Evolutionary conservation across 768 basidiomycete genomes (phyloP).

Genomic region (Arthromyces matolae): DNA sequence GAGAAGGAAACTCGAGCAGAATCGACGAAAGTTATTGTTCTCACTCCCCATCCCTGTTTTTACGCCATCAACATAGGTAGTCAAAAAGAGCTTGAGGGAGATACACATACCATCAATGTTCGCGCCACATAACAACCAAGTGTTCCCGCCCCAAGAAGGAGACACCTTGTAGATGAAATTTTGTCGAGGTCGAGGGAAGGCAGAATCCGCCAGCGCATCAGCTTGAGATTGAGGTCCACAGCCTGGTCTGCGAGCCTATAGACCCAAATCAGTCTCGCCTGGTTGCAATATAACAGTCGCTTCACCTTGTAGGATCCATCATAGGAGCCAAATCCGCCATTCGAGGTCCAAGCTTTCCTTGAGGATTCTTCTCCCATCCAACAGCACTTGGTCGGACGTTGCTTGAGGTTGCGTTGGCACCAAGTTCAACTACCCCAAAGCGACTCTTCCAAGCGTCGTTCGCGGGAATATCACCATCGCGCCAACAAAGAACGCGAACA

Average conservation of each 20-base stretch:
- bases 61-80: too few species aligned
- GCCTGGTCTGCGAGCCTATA: constrained; percentile 88
- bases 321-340: constrained; percentile 89
- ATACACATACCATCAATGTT: constrained; percentile 70
- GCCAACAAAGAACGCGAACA: constrained; percentile 73
- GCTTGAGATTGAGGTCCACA: constrained; percentile 94
- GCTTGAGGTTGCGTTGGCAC: constrained; percentile 15
- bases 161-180: constrained; percentile 72
- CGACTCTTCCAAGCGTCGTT: constrained; percentile 57
- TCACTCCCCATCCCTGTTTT: constrained; percentile 88
- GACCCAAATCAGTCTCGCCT: neutral
- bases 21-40: constrained; percentile 91
- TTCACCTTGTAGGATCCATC: constrained; percentile 87
- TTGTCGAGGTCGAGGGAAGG: constrained; percentile 87
- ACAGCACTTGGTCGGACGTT: constrained; percentile 57
- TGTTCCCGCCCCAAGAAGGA: constrained; percentile 93
- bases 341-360: constrained; percentile 83
- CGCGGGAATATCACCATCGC: constrained; percentile 54
- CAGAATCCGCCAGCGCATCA: constrained; percentile 97
- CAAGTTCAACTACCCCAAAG: constrained; percentile 47
- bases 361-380: constrained; percentile 93
- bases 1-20: constrained; percentile 59
- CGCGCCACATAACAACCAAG: constrained; percentile 95
- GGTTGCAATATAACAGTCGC: neutral
- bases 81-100: neutral